Conservation (phyloP, 805 yeast species). For the Saccharomycopsis babjevae region DNA sequence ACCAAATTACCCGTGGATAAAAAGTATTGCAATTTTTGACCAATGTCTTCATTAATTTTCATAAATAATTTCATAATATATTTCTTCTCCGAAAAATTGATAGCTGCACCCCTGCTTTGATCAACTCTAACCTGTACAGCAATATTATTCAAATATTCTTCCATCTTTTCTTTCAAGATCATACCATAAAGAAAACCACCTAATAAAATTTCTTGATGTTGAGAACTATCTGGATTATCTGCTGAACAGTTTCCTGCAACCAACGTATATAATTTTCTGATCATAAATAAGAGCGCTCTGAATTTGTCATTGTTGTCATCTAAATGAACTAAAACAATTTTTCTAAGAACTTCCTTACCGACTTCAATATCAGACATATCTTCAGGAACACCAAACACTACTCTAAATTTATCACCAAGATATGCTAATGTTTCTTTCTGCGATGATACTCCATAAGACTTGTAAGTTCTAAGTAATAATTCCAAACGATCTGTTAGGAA, state of each 20-base stretch:
- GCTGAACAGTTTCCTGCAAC: constrained; percentile 96
- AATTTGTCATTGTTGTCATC: constrained; percentile 69
- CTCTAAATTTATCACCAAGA: constrained; percentile 91
- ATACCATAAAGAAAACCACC: constrained; percentile 96
- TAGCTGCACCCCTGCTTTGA: constrained; percentile 66
- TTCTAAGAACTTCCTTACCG: constrained; percentile 70
- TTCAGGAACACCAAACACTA: constrained; percentile 81
- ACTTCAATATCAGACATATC: constrained; percentile 85
- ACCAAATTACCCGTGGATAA: constrained; percentile 94
- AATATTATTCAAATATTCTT: constrained; percentile 75
- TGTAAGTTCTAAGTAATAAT: constrained; percentile 78
- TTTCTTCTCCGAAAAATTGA: constrained; percentile 74
- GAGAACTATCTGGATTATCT: constrained; percentile 98
- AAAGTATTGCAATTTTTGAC: constrained; percentile 88
- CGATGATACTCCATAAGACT: constrained; percentile 66
- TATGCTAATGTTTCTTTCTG: constrained; percentile 87
- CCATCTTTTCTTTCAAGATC: constrained; percentile 93
- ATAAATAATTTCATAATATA: constrained; percentile 71
- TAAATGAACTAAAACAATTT: constrained; percentile 86
- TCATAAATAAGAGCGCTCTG: constrained; percentile 83
- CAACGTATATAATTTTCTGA: constrained; percentile 84
- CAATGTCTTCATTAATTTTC: constrained; percentile 86
- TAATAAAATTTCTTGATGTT: constrained; percentile 91
- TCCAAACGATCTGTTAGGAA: constrained; percentile 98
- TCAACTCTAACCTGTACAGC: constrained; percentile 69